Percentiles rank a stretch among this genome's conserved stretches.
phyloP scores from a whole-genome alignment of 441 rosid species.

The Raphanus hybrid region DNA sequence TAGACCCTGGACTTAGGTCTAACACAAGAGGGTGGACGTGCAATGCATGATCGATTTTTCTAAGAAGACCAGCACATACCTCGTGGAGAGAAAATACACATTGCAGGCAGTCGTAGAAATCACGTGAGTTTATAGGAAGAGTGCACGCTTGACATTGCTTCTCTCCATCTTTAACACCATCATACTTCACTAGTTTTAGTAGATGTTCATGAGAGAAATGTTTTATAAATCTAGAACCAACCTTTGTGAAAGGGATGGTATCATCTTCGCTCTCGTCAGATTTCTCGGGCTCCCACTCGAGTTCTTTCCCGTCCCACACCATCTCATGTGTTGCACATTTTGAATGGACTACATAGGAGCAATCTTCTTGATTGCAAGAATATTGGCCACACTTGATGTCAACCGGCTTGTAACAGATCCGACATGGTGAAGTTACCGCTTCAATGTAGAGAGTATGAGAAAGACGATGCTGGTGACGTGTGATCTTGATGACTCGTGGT shows the following conservation, averaged over 20 bases:
- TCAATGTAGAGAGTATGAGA: neutral
- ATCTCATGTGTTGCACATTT: constrained; percentile 18
- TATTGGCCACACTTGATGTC: constrained; percentile 17
- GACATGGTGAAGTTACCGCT: neutral
- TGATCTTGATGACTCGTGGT: neutral
- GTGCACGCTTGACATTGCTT: constrained; percentile 1
- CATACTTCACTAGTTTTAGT: neutral
- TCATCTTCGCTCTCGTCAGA: neutral
- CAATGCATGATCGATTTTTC: neutral
- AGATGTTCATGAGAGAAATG: constrained; percentile 20
- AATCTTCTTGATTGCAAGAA: neutral
- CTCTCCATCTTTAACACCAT: neutral
- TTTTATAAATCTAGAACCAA: neutral
- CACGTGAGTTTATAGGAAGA: neutral
- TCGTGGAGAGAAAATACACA: constrained; percentile 14
- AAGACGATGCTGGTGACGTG: constrained; percentile 20
- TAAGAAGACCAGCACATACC: neutral
- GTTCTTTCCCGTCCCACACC: constrained; percentile 13
- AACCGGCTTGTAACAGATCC: neutral
- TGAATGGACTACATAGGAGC: constrained; percentile 22
- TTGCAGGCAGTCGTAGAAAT: constrained; percentile 17
- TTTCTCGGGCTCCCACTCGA: constrained; percentile 22
- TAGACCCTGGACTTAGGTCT: neutral
- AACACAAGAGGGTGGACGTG: neutral
- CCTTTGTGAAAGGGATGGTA: neutral